Evolutionary conservation across 768 basidiomycete genomes (phyloP), one percentile per base, ranked within the genome.

Genomic region (Myochromella boudieri): DNA sequence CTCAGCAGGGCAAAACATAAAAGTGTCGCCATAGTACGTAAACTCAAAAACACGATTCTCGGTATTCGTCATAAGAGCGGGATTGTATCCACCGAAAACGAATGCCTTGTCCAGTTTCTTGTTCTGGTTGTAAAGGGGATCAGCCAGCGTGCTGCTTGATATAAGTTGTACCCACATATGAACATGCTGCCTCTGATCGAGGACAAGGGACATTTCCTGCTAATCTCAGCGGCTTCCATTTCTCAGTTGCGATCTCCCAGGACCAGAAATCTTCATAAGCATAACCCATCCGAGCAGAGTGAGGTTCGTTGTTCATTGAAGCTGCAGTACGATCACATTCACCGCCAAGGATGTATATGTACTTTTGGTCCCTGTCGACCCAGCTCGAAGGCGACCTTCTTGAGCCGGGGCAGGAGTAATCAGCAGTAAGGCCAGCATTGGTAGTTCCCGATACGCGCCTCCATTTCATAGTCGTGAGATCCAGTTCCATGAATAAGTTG

Each of bases 1-100:
- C 34, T 57, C 51, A 15, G 58, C 36, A 14, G 59, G 58, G 37
- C 57, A 56, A 55, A 49, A 61, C 31, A 71, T 56, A 59, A 68
- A 73, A 0, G 72, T 71, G 45, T 74, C 71, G 24, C 67, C 68
- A 50, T 60, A 74, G 59, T 72, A 75, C 21, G 65, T 57, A 56
- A 62, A 72, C 1, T 53, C 46, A 51, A 65, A 68, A 9, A 37
- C 48, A 25, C 51, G 22, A 2, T 52, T 18, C 7, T 55, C 33
- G 3, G 58, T 52, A 38, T 40, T 32, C 2, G 64, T 67, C 10
- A 61, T 59, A 8, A 66, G 33, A 29, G 44, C 22, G 26, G 70
- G 62, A 39, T 59, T 66, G 54, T 72, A 73, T 1, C 74, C 72
- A 20, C 70, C 72, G 39, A 67, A 74, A 3, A 69, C 46, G 45